These are phyloP conservation scores for Talaromyces sp. DNA, from an alignment of 2,329 filamentous ascomycete species.

Conservation along the genomic window DNA sequence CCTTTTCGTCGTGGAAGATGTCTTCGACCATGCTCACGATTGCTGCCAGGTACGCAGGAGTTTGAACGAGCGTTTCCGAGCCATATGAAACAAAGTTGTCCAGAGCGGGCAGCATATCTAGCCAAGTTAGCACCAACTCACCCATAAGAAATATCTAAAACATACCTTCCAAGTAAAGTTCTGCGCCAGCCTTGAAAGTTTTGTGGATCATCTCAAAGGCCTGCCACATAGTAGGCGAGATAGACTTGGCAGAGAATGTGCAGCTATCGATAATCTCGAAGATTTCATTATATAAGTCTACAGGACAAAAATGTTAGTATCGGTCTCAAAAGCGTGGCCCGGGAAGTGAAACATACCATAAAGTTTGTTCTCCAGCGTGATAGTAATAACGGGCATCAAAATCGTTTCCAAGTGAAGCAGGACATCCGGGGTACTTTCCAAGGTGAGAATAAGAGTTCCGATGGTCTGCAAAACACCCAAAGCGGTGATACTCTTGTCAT, in stretches of 20 bases:
- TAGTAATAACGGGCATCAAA: constrained; percentile 92
- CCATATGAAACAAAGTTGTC: constrained; percentile 98
- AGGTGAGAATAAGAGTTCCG: constrained; percentile 88
- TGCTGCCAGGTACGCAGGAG: constrained; percentile 79
- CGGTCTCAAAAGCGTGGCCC: background rate
- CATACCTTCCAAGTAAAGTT: constrained; percentile 78
- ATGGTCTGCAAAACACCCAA: constrained; percentile 96
- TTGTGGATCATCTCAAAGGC: constrained; percentile 95
- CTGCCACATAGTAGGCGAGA: constrained; percentile 97
- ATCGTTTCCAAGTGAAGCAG: constrained; percentile 91
- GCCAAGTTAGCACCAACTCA: background rate
- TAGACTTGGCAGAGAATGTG: constrained; percentile 93
- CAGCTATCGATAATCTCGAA: constrained; percentile 99
- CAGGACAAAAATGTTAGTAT: constrained; percentile 13
- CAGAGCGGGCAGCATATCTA: constrained; percentile 91
- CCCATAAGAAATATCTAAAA: background rate
- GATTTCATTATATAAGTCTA: constrained; percentile 92
- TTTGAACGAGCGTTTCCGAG: constrained; percentile 70
- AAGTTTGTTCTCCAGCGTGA: constrained; percentile 95
- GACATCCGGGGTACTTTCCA: constrained; percentile 96
- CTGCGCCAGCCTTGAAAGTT: constrained; percentile 94
- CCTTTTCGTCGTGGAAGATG: constrained; percentile 88
- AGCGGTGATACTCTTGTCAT: constrained; percentile 98
- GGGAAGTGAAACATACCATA: constrained; percentile 55
- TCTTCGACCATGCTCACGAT: constrained; percentile 91